Evolutionary conservation across 164 flowering plant species (phyloP).

Genomic region (Aristolochia californica): DNA sequence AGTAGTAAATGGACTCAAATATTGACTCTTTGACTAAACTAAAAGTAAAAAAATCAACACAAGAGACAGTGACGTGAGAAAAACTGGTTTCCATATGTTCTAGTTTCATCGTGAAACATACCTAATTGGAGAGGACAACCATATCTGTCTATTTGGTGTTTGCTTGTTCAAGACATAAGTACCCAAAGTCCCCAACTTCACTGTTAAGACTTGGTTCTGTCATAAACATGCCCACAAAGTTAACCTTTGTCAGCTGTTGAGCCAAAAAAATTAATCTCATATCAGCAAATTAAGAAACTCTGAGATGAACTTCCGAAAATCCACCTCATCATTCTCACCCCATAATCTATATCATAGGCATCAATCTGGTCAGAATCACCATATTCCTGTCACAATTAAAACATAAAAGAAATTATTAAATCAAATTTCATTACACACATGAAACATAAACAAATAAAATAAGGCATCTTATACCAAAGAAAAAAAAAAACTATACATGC

Average conservation of each 20-base stretch:
- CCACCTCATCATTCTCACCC: conserved; percentile 51
- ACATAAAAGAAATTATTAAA: neutral
- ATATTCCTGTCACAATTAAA: conserved; percentile 53
- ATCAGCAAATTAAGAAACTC: neutral
- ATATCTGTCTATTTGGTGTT: conserved; percentile 87
- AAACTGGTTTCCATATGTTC: no score
- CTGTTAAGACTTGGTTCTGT: conserved; percentile 83
- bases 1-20: no score
- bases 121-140: conserved; percentile 97
- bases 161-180: conserved; percentile 92
- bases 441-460: no score
- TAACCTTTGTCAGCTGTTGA: neutral
- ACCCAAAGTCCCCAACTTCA: conserved; percentile 74
- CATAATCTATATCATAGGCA: conserved; percentile 87
- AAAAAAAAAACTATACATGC: no score
- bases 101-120: no score
- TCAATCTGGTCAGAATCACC: conserved; percentile 76
- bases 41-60: no score
- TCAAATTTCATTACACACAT: neutral
- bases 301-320: no score
- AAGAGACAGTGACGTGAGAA: no score
- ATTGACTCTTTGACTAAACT: no score
- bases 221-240: conserved; percentile 3
- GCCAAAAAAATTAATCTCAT: neutral
- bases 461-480: no score